Base-by-base conservation (phyloP, 225 moss, liverwort and hornwort genomes). In the Pseudoscleropodium purum region DNA sequence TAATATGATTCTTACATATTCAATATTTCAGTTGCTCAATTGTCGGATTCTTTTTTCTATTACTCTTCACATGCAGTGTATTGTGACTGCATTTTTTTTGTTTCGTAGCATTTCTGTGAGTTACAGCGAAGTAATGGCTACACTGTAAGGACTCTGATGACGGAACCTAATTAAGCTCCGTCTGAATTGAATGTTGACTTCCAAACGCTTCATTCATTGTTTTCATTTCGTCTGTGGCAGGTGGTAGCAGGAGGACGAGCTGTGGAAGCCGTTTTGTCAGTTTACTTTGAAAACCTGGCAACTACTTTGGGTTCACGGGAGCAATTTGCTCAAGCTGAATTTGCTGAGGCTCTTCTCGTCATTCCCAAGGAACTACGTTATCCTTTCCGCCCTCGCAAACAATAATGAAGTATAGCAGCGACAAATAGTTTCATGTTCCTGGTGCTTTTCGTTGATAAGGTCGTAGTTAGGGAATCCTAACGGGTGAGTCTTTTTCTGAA, bases 181-280 rank as follows among this genome's bases (percentile, higher is more conserved):
- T 27, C 45, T 70, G 45, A 75, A 70, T 69, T 66, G 41, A 47
- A 25, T 87, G 16, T 45, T 39, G 57, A 45, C 61, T 59, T 70
- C 57, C 72, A 72, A 61, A 49, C 49, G 30, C 61, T 67, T 66
- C 23, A 43, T 73, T 65, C 21, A 36, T 62, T 62, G 7, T 27
- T 56, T 69, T 57, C 10, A 18, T 34, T 87, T 76, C 13, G 75
- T 78, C n/a, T 86, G 34, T 75, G 81, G 73, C 91, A 98, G 97
- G 95, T 96, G 88, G 96, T 96, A 91, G 95, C 96, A 43, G 95
- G 97, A 84, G 96, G 98, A 90, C 95, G 96, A 37, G 96, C 95
- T 85, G 95, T 95, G 60, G 97, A 96, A 93, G 96, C 96, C 51
- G 96, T 95, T 68, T 90, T 97, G 59, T 97, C 96, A 63, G 95